Evolutionary conservation across 2,329 filamentous ascomycete species (phyloP).

Genomic region (Fusarium tanahbumbuense): DNA sequence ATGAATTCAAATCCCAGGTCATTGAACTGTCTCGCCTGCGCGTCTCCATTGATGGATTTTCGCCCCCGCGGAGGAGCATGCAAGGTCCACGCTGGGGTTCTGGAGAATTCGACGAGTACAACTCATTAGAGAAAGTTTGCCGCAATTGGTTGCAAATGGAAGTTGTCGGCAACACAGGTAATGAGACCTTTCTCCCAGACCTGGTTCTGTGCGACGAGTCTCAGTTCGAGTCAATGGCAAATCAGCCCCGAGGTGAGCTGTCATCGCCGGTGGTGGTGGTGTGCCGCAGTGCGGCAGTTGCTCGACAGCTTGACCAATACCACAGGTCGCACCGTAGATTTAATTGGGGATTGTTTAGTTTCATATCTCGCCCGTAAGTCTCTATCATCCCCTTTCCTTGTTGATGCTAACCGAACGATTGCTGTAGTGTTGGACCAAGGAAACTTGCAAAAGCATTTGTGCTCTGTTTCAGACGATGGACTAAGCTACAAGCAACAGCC

Average conservation of each 20-base stretch:
- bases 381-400: not conserved
- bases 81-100: conserved; percentile 1
- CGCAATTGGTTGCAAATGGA: conserved; percentile 30
- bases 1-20: conserved; percentile 47
- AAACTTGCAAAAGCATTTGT: conserved; percentile 53
- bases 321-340: conserved; percentile 33
- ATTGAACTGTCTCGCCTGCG: conserved; percentile 48
- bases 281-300: conserved; percentile 48
- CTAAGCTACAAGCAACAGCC: conserved; percentile 16
- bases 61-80: not conserved
- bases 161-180: conserved; percentile 6
- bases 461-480: conserved; percentile 47
- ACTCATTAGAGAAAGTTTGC: conserved; percentile 18
- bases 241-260: not conserved
- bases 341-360: conserved; percentile 48
- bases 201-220: conserved; percentile 43
- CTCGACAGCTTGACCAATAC: conserved; percentile 40
- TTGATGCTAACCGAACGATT: not conserved
- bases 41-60: conserved; percentile 30
- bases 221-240: conserved; percentile 1
- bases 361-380: conserved; percentile 54
- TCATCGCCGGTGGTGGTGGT: conserved; percentile 49
- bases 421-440: conserved; percentile 51
- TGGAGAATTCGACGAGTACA: conserved; percentile 7
- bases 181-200: conserved; percentile 38